Evolutionary conservation across 768 basidiomycete species (phyloP), one percentile per base, ranked within the genome.

Genomic region (Mycena belliarum): DNA sequence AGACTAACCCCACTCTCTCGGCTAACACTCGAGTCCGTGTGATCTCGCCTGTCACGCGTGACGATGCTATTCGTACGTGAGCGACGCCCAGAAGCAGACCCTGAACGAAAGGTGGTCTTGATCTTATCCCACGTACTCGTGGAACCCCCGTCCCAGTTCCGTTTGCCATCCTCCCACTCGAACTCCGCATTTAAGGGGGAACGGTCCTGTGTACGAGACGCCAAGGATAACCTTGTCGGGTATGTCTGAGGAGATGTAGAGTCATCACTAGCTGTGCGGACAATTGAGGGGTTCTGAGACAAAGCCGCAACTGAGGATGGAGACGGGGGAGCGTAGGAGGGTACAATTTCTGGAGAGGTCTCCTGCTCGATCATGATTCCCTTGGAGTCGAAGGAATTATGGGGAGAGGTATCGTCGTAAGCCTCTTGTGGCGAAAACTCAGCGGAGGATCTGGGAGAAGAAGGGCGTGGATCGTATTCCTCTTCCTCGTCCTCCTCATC

Each of bases 1-100:
- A 87, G 71, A 68, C 89, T 91, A 38, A 78, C 85, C 9, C 88
- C 87, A 67, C 90, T 91, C 73, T 91, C 89, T 41, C 88, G 79
- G 66, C 86, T 89, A 49, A 88, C 73, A 61, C 83, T 85, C 16
- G 88, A 89, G 65, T 90, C 88, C 3, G 85, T 86, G 57, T 87
- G 78, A 68, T 86, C 84, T 38, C 86, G 81, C 65, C 83, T 75
- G 56, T 88, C 84, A 47, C 88, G 84, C 44, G 82, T 80, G 41
- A 79, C 79, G 54, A 91, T 81, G 66, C 89, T 91, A 65, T 92
- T 91, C 38, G 87, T 85, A 38, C 91, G 85, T 49, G 90, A 91
- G 47, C 91, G 85, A 64, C 89, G 82, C 9, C 91, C 90, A 50
- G 73, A 79, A 49, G 79, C 81, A 41, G 90, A 90, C 33, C 79